Evolutionary conservation across 495 filamentous ascomycete species (phyloP), one percentile per base, ranked within the genome.

Genomic region (Pseudomonodictys pantanalensis): DNA sequence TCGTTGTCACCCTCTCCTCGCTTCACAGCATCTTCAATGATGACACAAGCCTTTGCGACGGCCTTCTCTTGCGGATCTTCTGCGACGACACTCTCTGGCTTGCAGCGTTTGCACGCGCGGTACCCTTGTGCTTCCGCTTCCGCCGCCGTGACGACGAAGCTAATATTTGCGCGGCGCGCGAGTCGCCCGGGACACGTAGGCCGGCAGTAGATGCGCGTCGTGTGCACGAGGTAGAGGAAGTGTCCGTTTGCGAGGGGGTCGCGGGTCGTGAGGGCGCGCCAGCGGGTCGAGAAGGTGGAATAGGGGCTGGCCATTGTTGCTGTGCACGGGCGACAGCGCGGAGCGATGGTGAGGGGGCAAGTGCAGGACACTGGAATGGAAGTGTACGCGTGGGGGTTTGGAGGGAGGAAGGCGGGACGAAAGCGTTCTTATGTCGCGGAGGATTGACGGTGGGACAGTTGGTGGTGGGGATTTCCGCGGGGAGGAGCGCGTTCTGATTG

Each of bases 191-290:
- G 71, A 50, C 84, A 87, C 7, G 77, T 81, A 4, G 84, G 80
- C 1, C 83, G 80, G 63, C 85, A 88, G 69, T 82, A 87, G 41
- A 86, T 84, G 25, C 77, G 79, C 6, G 85, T 87, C 0, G 82
- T 83, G 24, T 77, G 71, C 22, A 88, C 85, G 20, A 68, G 75
- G 74, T 87, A 87, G 65, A 87, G 76, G 65, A 87, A 88, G 28
- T 65, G 59, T 50, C 71, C 74, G 58, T 79, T 65, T 42, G 78
- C 76, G 18, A 71, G 62, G 22, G 78, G 58, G 65, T 83, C 78
- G 39, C 84, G 82, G 38, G 69, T 70, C 22, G 74, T 70, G 12
- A 86, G 73, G 43, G 83, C 82, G 58, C 75, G 76, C 82, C 83
- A 86, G 52, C 84, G 83, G 32, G 72, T 65, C 26, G 69, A 49